These are phyloP conservation scores for Saccharum spontaneum DNA, from an alignment of 176 grass and related monocot genomes.

Conservation along the genomic window DNA sequence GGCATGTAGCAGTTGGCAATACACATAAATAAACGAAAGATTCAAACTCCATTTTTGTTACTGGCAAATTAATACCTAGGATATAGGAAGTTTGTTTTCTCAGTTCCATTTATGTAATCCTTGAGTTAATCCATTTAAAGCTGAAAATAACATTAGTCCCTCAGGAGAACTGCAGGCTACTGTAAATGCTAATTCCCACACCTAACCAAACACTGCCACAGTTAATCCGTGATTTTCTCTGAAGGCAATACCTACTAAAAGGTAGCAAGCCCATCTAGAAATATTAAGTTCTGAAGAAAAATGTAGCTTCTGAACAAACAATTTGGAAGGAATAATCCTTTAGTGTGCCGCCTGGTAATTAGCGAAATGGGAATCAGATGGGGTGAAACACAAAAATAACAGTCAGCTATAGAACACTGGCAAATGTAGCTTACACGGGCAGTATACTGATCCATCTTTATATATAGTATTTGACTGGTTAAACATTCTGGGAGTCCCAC, in stretches of 20 bases:
- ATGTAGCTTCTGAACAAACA: constrained; percentile 30
- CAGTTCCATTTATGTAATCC: constrained; percentile 78
- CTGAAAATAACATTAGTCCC: constrained; percentile 23
- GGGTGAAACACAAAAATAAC: constrained; percentile 16
- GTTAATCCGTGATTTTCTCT: constrained; percentile 18
- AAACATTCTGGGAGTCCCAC: no score
- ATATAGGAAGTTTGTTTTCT: constrained; percentile 81
- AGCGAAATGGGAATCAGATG: constrained; percentile 19
- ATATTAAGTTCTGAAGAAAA: constrained; percentile 29
- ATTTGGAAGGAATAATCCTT: constrained; percentile 22
- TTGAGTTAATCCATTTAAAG: constrained; percentile 61
- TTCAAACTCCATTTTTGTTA: background rate
- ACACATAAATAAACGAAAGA: background rate
- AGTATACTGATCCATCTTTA: no score
- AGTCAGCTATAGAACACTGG: background rate
- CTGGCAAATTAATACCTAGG: constrained; percentile 64
- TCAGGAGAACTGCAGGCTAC: constrained; percentile 24
- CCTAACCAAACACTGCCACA: background rate
- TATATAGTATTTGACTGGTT: no score
- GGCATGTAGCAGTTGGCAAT: background rate
- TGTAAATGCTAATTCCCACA: constrained; percentile 18
- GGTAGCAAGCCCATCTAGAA: constrained; percentile 30
- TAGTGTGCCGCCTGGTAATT: background rate
- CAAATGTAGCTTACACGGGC: no score
- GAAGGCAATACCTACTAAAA: constrained; percentile 37